Percentiles rank a stretch among this genome's conserved stretches.
These are phyloP conservation scores for Tetrastigma voinierianum DNA, from an alignment of 164 flowering plant species.

Conservation along the genomic window DNA sequence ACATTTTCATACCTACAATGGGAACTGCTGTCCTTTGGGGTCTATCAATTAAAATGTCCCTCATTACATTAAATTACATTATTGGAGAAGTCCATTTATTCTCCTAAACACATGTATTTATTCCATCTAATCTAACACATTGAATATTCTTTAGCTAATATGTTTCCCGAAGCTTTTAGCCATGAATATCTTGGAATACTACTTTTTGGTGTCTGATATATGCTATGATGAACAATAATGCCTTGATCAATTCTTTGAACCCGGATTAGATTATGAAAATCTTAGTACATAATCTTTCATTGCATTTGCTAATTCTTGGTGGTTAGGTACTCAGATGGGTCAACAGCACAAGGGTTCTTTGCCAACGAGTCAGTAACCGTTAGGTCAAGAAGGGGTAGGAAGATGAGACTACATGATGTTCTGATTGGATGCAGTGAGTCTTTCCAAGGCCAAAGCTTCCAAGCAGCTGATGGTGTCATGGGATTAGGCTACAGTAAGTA, in stretches of 20 bases:
- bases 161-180: too few species aligned
- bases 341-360: conserved; percentile 50
- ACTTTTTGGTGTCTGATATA: neutral
- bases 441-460: conserved; percentile 29
- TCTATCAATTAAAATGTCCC: too few species aligned
- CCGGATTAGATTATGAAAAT: too few species aligned
- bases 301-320: neutral
- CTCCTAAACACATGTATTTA: too few species aligned
- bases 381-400: conserved; percentile 33
- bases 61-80: too few species aligned
- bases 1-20: neutral
- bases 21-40: too few species aligned
- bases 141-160: too few species aligned
- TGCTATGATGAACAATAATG: neutral
- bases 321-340: conserved; percentile 53
- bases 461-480: conserved; percentile 58
- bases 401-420: conserved; percentile 26
- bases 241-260: too few species aligned
- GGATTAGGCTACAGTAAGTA: conserved; percentile 51
- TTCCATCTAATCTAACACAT: too few species aligned
- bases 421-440: conserved; percentile 58
- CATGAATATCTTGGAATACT: neutral
- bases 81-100: too few species aligned
- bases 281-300: too few species aligned
- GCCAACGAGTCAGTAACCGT: conserved; percentile 58